Evolutionary conservation across 139 green algal species (phyloP), one percentile per base, ranked within the genome.

Genomic region (Volvox reticuliferus): DNA sequence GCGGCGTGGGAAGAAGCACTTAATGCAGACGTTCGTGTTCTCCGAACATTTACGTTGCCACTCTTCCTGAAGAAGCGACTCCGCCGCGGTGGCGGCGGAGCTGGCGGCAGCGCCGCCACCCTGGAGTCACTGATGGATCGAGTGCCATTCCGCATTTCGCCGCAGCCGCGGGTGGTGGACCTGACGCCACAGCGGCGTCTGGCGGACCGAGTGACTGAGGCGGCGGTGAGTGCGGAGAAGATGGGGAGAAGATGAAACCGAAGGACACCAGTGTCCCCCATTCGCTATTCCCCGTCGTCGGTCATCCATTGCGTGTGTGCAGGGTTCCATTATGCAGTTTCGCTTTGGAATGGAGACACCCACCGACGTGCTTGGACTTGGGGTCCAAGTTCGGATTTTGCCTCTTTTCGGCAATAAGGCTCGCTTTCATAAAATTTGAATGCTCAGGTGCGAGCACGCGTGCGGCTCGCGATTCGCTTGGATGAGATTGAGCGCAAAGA

Each of bases 11-110:
- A 76, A 50, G 84, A 16, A 19, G 79, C 89, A 37, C 30, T 69
- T 88, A 79, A 68, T 98, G 93, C 98, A 99, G 94, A 99, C 96
- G 2, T 97, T 99, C 88, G 96, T 99, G 37, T 99, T 99, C 90
- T 98, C 95, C 16, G 98, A 2, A 99, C 98, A 18, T 94, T 99
- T 32, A 98, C 97, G 17, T 95, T 99, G 94, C 98, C 98, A 19
- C 80, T 89, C 50, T 89, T 82, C 22, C 88, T 98, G 65, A 94
- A 96, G n/a, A 94, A 95, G 75, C 94, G 96, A 21, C 91, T 98
- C 75, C 90, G 92, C 32, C 95, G 94, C n/a, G 94, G 96, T 22
- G 95, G 92, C 44, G 96, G 96, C 79, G 97, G 96, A 21, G 92
- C 94, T 12, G 93, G 93, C 79, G 96, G 96, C 80, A 91, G 93